Conservation (phyloP, 768 basidiomycete species). For the Termitomyces eurrhizus region DNA sequence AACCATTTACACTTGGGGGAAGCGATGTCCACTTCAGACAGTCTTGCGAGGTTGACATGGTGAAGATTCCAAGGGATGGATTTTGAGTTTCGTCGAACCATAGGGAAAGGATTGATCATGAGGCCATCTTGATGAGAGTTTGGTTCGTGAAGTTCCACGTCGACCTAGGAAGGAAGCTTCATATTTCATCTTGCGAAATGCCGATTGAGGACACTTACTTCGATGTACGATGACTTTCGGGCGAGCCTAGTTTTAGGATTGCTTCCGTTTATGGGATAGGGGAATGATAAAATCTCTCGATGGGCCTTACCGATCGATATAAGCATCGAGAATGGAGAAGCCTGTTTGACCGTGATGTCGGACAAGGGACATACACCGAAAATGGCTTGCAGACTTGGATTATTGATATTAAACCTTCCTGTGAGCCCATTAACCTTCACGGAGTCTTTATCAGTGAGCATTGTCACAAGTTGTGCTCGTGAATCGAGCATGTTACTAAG, state of each 20-base stretch:
- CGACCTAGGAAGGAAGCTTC: not conserved
- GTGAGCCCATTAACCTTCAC: conserved; percentile 15
- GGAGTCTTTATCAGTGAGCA: not conserved
- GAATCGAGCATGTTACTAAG: not conserved
- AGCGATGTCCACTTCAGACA: conserved; percentile 18
- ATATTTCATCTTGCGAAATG: not conserved
- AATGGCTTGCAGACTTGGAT: conserved; percentile 11
- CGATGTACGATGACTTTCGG: conserved; percentile 50
- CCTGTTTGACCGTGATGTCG: conserved; percentile 20
- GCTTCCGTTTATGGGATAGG: conserved; percentile 38
- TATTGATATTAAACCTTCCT: conserved; percentile 19
- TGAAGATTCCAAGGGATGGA: conserved; percentile 28
- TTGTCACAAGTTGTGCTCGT: not conserved
- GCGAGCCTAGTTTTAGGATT: conserved; percentile 42
- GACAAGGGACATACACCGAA: conserved; percentile 15
- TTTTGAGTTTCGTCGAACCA: conserved; percentile 9
- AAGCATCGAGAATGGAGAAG: conserved; percentile 28
- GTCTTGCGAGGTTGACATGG: conserved; percentile 25
- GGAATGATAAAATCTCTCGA: conserved; percentile 30
- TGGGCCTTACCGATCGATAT: conserved; percentile 23
- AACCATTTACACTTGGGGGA: conserved; percentile 20
- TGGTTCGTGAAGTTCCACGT: conserved; percentile 3
- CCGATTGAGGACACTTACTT: conserved; percentile 24
- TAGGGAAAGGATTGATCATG: conserved; percentile 23
- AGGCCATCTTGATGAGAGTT: conserved; percentile 1